Evolutionary conservation across 495 filamentous ascomycete genomes (phyloP), one percentile per base, ranked within the genome.

Genomic region (Apodospora peruviana): DNA sequence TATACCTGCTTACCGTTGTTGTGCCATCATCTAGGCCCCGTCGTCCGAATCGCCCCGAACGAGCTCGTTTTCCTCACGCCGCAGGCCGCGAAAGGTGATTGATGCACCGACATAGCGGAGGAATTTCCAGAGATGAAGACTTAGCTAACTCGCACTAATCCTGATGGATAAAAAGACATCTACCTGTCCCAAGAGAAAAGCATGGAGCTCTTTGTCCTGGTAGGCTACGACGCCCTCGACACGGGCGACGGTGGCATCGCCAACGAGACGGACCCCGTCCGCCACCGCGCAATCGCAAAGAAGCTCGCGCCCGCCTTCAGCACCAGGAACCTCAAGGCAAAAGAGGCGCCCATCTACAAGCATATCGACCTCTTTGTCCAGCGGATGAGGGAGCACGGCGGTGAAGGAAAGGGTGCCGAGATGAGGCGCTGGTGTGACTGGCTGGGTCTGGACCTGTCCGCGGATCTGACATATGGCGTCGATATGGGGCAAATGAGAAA

Each of bases 31-130:
- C 16, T 38, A 38, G 36, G 39, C 17, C 11, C 11, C 19, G 21
- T 42, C 7, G 39, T 42, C 9, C 39, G 39, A 10, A 42, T 42
- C 22, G 39, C 39, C 17, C 39, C 39, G 10, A 42, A 42, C n/a
- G 39, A 42, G 19, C 39, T 42, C 21, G 39, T 42, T 16, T 42
- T 42, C 21, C 17, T 42, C 9, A 42, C 39, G 4, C 39, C 39
- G n/a, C 39, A 42, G 21, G 39, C 39, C 9, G 20, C 20, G 16
- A 38, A 38, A 38, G 36, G 36, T 38, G 16, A 18, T 38, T 9
- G 16, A 12, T 38, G 36, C 36, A 38, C 16, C 36, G 5, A 12
- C 27, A 32, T 32, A 14, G 7, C 27, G 27, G n/a, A n/a, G n/a
- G n/a, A n/a, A n/a, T n/a, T 32, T 32, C 5, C 27, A 7, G 5